Evolutionary conservation across 257 asterid species (phyloP).

Genomic region (Sherardia arvensis): DNA sequence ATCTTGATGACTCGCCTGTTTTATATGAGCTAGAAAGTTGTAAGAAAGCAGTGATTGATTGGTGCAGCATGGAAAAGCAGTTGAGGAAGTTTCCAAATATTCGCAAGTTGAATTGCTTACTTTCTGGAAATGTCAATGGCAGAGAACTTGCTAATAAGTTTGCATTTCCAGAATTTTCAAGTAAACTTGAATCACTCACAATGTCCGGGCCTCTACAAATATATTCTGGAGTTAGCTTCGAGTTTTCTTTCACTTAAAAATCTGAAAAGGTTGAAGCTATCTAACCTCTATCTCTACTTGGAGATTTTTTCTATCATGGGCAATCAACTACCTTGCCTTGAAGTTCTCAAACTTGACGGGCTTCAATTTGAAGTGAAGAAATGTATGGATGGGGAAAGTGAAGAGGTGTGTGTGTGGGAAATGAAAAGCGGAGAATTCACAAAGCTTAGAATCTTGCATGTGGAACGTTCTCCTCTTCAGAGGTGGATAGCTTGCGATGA

Average conservation of each 20-base stretch:
- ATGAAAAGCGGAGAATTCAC: background rate
- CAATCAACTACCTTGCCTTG: background rate
- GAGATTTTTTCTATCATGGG: background rate
- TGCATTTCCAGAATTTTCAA: background rate
- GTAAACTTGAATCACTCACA: background rate
- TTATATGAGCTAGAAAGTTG: slow-evolving; percentile 4
- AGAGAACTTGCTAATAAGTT: background rate
- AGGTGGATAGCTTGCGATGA: background rate
- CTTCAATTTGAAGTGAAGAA: background rate
- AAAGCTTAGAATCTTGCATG: background rate
- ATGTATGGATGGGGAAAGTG: too few species aligned
- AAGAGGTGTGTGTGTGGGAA: background rate
- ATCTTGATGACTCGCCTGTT: background rate
- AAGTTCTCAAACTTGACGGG: background rate
- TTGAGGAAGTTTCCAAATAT: background rate
- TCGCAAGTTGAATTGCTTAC: background rate
- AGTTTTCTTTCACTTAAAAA: background rate
- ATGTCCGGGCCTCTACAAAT: background rate
- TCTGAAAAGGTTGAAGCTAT: background rate
- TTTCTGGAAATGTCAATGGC: too few species aligned
- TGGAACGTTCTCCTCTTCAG: background rate
- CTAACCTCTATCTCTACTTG: background rate
- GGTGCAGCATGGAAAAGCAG: background rate
- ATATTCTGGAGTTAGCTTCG: background rate
- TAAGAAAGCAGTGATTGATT: background rate